Evolutionary conservation across 768 basidiomycete genomes (phyloP).

Genomic region (Panaeolus papilionaceus): DNA sequence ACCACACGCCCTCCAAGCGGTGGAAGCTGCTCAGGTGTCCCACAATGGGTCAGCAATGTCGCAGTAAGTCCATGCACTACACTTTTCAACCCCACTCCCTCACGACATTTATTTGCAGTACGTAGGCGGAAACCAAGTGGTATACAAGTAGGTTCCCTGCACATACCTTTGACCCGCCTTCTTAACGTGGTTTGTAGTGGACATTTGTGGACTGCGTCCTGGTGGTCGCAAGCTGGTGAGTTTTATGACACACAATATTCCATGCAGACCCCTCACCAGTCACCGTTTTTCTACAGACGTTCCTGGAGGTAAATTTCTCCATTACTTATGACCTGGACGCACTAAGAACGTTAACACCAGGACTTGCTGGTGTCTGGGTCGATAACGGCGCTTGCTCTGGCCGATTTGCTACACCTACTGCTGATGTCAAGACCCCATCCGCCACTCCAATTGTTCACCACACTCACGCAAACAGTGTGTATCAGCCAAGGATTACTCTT

Average conservation of each 20-base stretch:
- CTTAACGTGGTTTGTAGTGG: conserved; percentile 36
- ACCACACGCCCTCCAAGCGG: conserved; percentile 25
- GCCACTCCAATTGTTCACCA: background rate
- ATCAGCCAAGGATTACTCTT: no score
- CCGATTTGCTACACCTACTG: conserved; percentile 10
- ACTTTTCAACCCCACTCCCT: background rate
- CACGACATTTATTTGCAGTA: conserved; percentile 39
- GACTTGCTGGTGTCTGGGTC: conserved; percentile 40
- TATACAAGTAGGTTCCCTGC: conserved; percentile 4
- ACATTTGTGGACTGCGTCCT: conserved; percentile 55
- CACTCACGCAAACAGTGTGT: background rate
- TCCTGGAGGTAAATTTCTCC: conserved; percentile 34
- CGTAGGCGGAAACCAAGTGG: conserved; percentile 42
- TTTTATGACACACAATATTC: background rate
- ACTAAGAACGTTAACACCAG: conserved; percentile 21
- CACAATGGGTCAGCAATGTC: conserved; percentile 44
- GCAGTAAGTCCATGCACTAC: conserved; percentile 39
- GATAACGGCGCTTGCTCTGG: conserved; percentile 38
- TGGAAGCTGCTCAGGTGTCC: conserved; percentile 47
- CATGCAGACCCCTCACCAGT: no score
- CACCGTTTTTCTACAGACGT: conserved; percentile 26
- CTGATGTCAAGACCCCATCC: background rate
- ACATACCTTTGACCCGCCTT: background rate
- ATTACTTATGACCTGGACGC: background rate
- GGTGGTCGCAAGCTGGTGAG: conserved; percentile 52